Percentiles rank a stretch among this genome's conserved stretches.
phyloP scores from a whole-genome alignment of 176 grass and related monocot species.

The Zoysia pacifica region DNA sequence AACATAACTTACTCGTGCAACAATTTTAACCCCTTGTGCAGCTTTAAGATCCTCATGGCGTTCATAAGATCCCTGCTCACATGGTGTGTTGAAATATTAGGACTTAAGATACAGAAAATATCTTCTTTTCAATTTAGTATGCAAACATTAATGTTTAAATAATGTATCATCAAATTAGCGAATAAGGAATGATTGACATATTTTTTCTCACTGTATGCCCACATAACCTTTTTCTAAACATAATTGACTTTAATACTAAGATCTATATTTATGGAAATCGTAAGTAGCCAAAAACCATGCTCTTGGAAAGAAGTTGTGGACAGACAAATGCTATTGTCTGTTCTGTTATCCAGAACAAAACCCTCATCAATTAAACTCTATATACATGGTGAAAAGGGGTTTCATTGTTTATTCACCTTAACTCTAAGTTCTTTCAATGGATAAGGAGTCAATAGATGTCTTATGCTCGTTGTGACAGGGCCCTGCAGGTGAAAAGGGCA shows the following conservation, averaged over 20 bases:
- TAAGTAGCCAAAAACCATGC: not conserved
- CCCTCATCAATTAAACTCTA: not conserved
- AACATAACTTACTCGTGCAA: slow-evolving; percentile 44
- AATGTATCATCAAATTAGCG: not conserved
- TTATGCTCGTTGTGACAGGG: slow-evolving; percentile 64
- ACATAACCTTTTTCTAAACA: not conserved
- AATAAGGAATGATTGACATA: not conserved
- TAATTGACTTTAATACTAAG: not conserved
- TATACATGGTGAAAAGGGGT: not conserved
- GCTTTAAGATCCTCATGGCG: slow-evolving; percentile 78
- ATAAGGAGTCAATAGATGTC: slow-evolving; percentile 71
- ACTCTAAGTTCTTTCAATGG: slow-evolving; percentile 72
- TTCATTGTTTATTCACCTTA: slow-evolving; percentile 52
- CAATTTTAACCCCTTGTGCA: slow-evolving; percentile 75
- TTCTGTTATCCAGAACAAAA: not conserved
- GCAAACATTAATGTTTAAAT: not conserved
- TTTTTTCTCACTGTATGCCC: not conserved
- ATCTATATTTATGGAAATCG: not conserved
- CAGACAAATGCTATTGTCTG: no score
- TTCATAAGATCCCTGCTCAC: slow-evolving; percentile 53
- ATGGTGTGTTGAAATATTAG: slow-evolving; percentile 11
- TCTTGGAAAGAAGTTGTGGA: no score
- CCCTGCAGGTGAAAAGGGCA: slow-evolving; percentile 40
- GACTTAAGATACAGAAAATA: not conserved
- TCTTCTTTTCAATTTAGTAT: not conserved